A percentile compares a stretch with the other conserved stretches of the same genome.
These are phyloP conservation scores for Aspergillus funiculosus DNA, from an alignment of 495 filamentous ascomycete genomes.

Conservation along the genomic window DNA sequence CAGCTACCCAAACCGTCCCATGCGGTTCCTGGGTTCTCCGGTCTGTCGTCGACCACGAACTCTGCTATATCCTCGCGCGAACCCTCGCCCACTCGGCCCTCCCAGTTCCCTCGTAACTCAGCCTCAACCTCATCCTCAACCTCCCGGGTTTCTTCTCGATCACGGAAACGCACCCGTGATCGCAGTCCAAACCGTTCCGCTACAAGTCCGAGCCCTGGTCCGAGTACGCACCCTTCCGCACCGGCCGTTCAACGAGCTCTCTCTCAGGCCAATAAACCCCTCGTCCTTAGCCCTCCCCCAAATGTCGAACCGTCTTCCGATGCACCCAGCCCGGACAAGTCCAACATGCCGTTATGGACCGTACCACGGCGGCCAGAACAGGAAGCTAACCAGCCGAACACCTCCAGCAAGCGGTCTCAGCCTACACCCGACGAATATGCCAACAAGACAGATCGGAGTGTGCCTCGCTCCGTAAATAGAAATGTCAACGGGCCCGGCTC, in stretches of 20 bases:
- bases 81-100: slow-evolving; percentile 41
- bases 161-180: slow-evolving; percentile 67
- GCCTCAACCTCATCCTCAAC: slow-evolving; percentile 27
- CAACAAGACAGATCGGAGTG: slow-evolving; percentile 31
- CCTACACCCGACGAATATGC: slow-evolving; percentile 27
- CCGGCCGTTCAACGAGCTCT: slow-evolving; percentile 58
- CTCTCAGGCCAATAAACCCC: slow-evolving; percentile 56
- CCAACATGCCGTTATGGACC: slow-evolving; percentile 60
- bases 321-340: slow-evolving; percentile 57
- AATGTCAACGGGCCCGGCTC: slow-evolving; percentile 60
- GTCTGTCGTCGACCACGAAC: slow-evolving; percentile 33
- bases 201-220: slow-evolving; percentile 35
- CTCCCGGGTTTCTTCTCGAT: slow-evolving; percentile 41
- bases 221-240: slow-evolving; percentile 49
- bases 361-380: slow-evolving; percentile 33
- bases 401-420: slow-evolving; percentile 37
- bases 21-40: slow-evolving; percentile 28
- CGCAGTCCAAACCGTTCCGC: slow-evolving; percentile 57
- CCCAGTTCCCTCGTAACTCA: slow-evolving; percentile 31
- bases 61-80: slow-evolving; percentile 48
- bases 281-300: slow-evolving; percentile 46
- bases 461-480: slow-evolving; percentile 45
- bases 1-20: slow-evolving; percentile 37
- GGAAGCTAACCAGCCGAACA: slow-evolving; percentile 37
- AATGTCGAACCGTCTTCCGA: slow-evolving; percentile 51